phyloP scores from a whole-genome alignment of 2,329 filamentous ascomycete genomes.

The Cytospora chrysosperma region DNA sequence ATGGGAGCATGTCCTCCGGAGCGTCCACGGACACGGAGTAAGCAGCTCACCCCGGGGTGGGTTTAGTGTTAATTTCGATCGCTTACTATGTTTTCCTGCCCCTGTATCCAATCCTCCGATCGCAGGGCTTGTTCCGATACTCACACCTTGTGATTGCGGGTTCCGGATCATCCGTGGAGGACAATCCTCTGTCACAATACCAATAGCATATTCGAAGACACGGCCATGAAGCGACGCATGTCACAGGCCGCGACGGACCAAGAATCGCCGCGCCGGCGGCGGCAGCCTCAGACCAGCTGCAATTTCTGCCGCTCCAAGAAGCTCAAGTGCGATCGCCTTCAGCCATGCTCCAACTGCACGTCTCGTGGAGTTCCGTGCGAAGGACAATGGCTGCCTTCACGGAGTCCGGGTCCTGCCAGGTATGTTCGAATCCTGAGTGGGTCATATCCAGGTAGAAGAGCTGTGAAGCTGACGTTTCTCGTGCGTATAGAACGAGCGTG shows the following conservation, averaged over 20 bases:
- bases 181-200: not conserved
- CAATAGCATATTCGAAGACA: not conserved
- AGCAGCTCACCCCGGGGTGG: not conserved
- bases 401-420: not conserved
- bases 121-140: not conserved
- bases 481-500: not conserved
- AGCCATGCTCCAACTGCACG: slow-evolving; percentile 33
- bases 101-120: not conserved
- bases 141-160: not conserved
- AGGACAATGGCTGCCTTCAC: slow-evolving; percentile 16
- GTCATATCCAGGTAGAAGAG: not conserved
- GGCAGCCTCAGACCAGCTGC: slow-evolving; percentile 35
- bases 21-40: not conserved
- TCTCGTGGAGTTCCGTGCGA: slow-evolving; percentile 30
- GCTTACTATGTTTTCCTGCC: not conserved
- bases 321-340: slow-evolving; percentile 34
- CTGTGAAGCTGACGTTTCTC: not conserved
- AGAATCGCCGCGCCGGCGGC: slow-evolving; percentile 9
- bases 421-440: not conserved
- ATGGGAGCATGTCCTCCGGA: not conserved
- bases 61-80: not conserved
- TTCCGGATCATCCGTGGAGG: slow-evolving; percentile 13
- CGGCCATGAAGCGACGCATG: slow-evolving; percentile 16
- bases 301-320: slow-evolving; percentile 35
- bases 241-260: not conserved